phyloP scores from a whole-genome alignment of 768 basidiomycete genomes.

The Lanmaoa rubissima region DNA sequence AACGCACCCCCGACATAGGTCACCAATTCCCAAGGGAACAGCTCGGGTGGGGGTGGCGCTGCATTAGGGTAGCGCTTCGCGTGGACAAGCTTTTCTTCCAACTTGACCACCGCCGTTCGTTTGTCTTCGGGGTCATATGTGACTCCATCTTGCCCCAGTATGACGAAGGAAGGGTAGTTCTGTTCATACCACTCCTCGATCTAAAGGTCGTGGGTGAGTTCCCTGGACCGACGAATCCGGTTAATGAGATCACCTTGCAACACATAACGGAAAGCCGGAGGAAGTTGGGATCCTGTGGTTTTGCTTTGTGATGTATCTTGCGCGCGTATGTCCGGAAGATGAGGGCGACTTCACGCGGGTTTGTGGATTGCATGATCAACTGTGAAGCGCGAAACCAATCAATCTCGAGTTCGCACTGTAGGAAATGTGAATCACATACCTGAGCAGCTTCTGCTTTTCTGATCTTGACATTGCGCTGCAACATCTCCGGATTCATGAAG shows the following conservation, averaged over 20 bases:
- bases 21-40: constrained; percentile 32
- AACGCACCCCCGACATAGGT: constrained; percentile 30
- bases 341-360: constrained; percentile 86
- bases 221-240: neutral
- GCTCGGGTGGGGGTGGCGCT: constrained; percentile 1
- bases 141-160: constrained; percentile 21
- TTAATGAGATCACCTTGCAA: constrained; percentile 57
- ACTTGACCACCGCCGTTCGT: constrained; percentile 49
- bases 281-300: constrained; percentile 83
- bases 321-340: constrained; percentile 84
- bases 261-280: constrained; percentile 80
- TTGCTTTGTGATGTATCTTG: constrained; percentile 77
- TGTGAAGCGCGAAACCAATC: constrained; percentile 27
- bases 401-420: neutral
- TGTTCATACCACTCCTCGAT: constrained; percentile 95
- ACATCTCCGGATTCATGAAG: constrained; percentile 90
- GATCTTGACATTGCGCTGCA: constrained; percentile 91
- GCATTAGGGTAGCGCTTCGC: constrained; percentile 21
- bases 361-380: constrained; percentile 92
- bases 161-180: constrained; percentile 89
- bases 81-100: constrained; percentile 43
- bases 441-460: constrained; percentile 85
- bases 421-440: constrained; percentile 42
- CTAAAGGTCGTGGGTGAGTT: constrained; percentile 36
- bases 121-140: constrained; percentile 52